Conservation (phyloP, 208 protist species). For the Wallacemonas rigidus region DNA sequence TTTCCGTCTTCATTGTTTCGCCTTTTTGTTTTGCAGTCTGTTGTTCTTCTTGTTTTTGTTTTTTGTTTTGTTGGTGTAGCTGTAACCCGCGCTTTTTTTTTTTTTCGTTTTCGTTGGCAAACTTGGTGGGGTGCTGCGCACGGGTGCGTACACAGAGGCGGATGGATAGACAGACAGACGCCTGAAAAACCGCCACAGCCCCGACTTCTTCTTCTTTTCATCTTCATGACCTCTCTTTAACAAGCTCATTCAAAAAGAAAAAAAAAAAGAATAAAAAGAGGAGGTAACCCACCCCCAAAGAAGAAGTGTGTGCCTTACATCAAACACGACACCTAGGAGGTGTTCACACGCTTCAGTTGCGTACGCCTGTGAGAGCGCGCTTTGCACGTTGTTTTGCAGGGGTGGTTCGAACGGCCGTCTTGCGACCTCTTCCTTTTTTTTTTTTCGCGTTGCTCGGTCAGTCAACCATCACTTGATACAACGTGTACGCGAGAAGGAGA, state of each 20-base stretch:
- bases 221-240: not conserved
- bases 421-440: conserved; percentile 4
- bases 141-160: too few relatives aligned
- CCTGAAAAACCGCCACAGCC: not conserved
- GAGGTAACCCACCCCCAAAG: too few relatives aligned
- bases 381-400: too few relatives aligned
- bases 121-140: too few relatives aligned
- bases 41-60: conserved; percentile 9
- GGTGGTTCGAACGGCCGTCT: too few relatives aligned
- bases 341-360: too few relatives aligned
- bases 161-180: too few relatives aligned
- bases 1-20: conserved; percentile 2
- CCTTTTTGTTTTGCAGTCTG: conserved; percentile 9
- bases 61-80: not conserved
- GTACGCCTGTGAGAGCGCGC: too few relatives aligned
- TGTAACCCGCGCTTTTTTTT: not conserved
- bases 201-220: not conserved
- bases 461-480: not conserved
- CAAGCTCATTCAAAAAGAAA: not conserved
- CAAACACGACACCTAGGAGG: too few relatives aligned
- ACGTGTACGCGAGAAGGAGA: too few relatives aligned
- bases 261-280: conserved; percentile 1
- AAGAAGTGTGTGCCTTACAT: too few relatives aligned
- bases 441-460: not conserved
- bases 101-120: not conserved